Base-by-base conservation (phyloP, 108 stramenopile species). In the Chaetoceros muelleri region DNA sequence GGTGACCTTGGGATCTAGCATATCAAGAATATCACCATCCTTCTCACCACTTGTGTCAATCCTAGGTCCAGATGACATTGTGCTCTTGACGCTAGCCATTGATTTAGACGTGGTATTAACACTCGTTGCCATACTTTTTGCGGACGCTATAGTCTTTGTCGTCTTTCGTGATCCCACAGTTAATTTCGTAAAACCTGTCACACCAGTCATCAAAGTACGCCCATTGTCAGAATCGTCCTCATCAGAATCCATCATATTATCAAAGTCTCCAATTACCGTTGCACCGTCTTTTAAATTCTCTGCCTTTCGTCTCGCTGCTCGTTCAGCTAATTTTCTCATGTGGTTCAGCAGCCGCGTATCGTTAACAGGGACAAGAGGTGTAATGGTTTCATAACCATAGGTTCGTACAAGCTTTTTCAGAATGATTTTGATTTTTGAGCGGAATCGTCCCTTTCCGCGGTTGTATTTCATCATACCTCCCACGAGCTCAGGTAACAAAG, bases 401-500 rank as follows among this genome's bases (percentile, higher is more conserved):
- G 77, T 55, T 10, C 88, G 70, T 46, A 93, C 85, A 1, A 96
- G 82, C 57, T 92, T 91, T 71, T 93, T 92, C 24, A 96, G 70
- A 45, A 96, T 90, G 51, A 96, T 88, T 58, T 94, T 94, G 70
- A 94, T 94, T 60, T 94, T 94, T 7, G 81, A 71, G 7, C 95
- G 79, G 57, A 94, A 94, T 22, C 90, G 61, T 58, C 79, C 87
- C 65, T 85, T 90, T 10, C 80, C 78, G 23, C 72, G 70, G 49
- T 86, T 84, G 53, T 85, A 90, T 40, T 77, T 79, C 73, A 93
- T 79, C 46, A 95, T 46, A 1, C 84, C 81, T 13, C 62, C 69
- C 22, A 94, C 76, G 20, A 96, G 57, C 24, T 89, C 81, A 47
- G 86, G 82, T 8, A 94, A 61, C 20, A 92, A 58, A 13, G 85